Evolutionary conservation across 73 alveolate genomes (phyloP), one percentile per base, ranked within the genome.

Genomic region (Symbiodinium natans): DNA sequence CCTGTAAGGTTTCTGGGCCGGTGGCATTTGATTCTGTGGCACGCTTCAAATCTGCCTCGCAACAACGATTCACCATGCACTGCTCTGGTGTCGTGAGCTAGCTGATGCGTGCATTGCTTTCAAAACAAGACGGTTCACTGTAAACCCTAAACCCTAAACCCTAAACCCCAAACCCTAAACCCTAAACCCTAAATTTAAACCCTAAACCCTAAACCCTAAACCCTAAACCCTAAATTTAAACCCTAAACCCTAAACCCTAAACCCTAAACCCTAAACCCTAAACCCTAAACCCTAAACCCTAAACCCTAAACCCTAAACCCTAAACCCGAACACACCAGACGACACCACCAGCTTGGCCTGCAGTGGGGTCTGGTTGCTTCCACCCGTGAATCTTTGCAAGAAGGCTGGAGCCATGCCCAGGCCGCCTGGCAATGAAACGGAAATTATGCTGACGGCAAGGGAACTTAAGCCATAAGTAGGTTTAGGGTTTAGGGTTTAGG

Each of bases 1-100:
- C 40, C 31, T 25, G 80, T 27, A 46, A 46, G 59, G 80, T 27
- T 63, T 29, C 80, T 29, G 33, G 80, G 89, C 42, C 87, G 27
- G 46, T 9, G 54, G 36, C 97, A 42, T 90, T 90, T 5, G 97
- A 90, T 56, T 90, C 97, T 15, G 97, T 90, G 41, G 97, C 97
- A 41, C 97, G 97, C 97, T 90, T 68, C 88, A 90, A 90, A 71
- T 90, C 97, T 39, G 97, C 97, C 97, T 90, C 43, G 42, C 75
- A 29, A 63, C 80, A 29, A 63, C 38, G 36, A 63, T 46, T 46
- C 59, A 46, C 59, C 59, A 6, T 46, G 36, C 36, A 6, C 80
- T 23, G 15, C 71, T 21, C 71, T 23, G 1, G 71, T 23, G 23
- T 8, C n/a, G 25, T 4, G 23, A 13, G n/a, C 17, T 17, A 52